phyloP scores from a whole-genome alignment of 2,329 filamentous ascomycete species.

The Fusarium coffeatum region DNA sequence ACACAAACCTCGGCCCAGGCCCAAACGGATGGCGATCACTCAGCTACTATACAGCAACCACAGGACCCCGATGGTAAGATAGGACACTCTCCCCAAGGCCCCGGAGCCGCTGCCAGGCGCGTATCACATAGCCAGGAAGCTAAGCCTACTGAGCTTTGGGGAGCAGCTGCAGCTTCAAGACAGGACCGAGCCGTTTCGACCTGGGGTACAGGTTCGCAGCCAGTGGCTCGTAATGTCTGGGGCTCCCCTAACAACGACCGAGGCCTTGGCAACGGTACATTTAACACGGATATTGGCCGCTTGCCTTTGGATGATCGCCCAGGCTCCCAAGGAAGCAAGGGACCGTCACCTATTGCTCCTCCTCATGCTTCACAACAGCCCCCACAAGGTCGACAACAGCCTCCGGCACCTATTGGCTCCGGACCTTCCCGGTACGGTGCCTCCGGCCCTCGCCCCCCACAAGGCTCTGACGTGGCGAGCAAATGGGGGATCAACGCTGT shows the following conservation, averaged over 20 bases:
- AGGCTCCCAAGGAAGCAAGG: constrained; percentile 49
- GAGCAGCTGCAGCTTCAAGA: constrained; percentile 52
- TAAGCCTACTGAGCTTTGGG: constrained; percentile 54
- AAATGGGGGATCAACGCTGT: constrained; percentile 58
- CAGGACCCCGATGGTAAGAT: constrained; percentile 25
- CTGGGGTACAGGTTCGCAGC: constrained; percentile 61
- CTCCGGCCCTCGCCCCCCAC: constrained; percentile 47
- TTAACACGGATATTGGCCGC: constrained; percentile 70
- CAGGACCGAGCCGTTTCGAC: constrained; percentile 60
- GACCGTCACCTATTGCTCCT: constrained; percentile 61
- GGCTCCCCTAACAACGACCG: constrained; percentile 77
- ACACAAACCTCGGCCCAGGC: constrained; percentile 29
- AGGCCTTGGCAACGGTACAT: constrained; percentile 82
- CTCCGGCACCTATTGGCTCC: constrained; percentile 50
- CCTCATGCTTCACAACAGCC: constrained; percentile 46
- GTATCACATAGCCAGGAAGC: constrained; percentile 50
- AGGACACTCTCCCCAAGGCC: constrained; percentile 25
- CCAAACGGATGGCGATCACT: constrained; percentile 32
- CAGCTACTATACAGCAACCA: constrained; percentile 14
- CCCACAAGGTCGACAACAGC: constrained; percentile 47
- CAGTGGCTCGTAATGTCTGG: constrained; percentile 74
- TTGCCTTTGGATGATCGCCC: constrained; percentile 54
- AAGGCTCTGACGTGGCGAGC: constrained; percentile 51
- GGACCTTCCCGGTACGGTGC: constrained; percentile 47
- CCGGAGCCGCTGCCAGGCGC: constrained; percentile 43